Percentiles rank a stretch among this genome's conserved stretches.
Evolutionary conservation across 441 rosid species (phyloP).

Genomic region (Biscutella laevigata): DNA sequence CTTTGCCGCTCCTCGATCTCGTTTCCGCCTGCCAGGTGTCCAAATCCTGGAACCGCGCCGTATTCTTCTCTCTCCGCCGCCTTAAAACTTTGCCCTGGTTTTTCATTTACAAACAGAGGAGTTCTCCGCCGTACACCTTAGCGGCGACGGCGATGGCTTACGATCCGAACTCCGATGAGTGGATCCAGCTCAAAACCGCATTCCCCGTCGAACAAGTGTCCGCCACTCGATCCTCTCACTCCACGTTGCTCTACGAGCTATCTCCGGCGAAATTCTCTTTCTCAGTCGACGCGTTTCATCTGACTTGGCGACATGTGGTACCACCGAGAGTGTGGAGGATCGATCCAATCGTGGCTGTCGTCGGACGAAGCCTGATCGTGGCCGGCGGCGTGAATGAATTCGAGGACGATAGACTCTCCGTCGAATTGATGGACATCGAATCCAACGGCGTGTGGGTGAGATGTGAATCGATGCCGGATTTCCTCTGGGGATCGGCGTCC

Average conservation of each 20-base stretch:
- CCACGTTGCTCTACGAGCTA: constrained; percentile 47
- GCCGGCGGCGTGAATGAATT: constrained; percentile 63
- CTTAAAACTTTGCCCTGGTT: constrained; percentile 57
- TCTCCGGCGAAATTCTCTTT: constrained; percentile 49
- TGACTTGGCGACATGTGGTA: constrained; percentile 47
- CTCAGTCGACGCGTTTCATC: constrained; percentile 63
- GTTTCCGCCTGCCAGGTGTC: constrained; percentile 49
- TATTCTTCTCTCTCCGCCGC: constrained; percentile 50
- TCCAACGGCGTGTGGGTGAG: constrained; percentile 33
- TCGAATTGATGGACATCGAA: constrained; percentile 42
- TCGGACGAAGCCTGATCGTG: constrained; percentile 34
- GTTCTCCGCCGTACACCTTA: constrained; percentile 27
- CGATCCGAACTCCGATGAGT: constrained; percentile 54
- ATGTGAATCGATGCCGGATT: constrained; percentile 49
- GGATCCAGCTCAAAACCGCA: constrained; percentile 34
- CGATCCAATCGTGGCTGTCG: constrained; percentile 58
- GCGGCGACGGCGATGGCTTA: constrained; percentile 37
- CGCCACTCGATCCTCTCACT: constrained; percentile 45
- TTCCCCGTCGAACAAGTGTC: constrained; percentile 20
- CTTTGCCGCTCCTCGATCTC: constrained; percentile 52
- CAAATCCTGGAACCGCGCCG: constrained; percentile 53
- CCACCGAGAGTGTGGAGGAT: constrained; percentile 48
- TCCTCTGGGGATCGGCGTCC: constrained; percentile 38
- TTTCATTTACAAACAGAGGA: constrained; percentile 41
- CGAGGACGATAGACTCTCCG: constrained; percentile 62